Evolutionary conservation across 768 basidiomycete species (phyloP).

Genomic region (Serendipita vermifera): DNA sequence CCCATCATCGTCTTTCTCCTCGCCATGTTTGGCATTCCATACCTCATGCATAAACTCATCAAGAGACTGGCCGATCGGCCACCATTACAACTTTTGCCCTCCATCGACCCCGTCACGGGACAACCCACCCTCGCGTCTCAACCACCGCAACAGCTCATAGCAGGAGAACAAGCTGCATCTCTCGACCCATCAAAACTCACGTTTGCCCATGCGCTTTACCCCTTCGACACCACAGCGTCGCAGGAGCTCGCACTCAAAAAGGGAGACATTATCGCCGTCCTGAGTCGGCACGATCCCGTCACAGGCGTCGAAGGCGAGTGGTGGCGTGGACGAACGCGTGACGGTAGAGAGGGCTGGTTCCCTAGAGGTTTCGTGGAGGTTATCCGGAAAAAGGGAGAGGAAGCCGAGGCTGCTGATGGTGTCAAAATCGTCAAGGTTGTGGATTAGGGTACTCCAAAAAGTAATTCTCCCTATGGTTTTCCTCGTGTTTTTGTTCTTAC

Average conservation of each 20-base stretch:
- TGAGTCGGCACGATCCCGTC: conserved; percentile 60
- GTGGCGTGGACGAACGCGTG: conserved; percentile 90
- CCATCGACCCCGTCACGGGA: too few species aligned
- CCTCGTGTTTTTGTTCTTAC: too few species aligned
- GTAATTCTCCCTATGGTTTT: too few species aligned
- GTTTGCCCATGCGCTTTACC: conserved; percentile 72
- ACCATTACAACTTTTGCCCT: too few species aligned
- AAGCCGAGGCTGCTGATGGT: too few species aligned
- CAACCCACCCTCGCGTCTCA: conserved; percentile 29
- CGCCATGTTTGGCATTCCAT: conserved; percentile 86
- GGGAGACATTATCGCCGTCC: conserved; percentile 88
- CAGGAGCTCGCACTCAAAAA: conserved; percentile 71
- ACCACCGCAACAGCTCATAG: too few species aligned
- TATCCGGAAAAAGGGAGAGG: conserved; percentile 34
- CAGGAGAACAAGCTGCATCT: too few species aligned
- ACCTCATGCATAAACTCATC: conserved; percentile 83
- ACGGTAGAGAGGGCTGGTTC: conserved; percentile 92
- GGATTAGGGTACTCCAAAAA: too few species aligned
- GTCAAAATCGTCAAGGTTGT: too few species aligned
- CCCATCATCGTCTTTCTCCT: conserved; percentile 88
- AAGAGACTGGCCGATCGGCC: conserved; percentile 57
- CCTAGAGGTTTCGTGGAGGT: conserved; percentile 79
- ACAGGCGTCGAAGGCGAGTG: conserved; percentile 63
- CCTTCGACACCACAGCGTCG: conserved; percentile 60
- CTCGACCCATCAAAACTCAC: conserved; percentile 69